Evolutionary conservation across 1,139 yeast genomes (phyloP).

Genomic region (Eremothecium cymbalariae): DNA sequence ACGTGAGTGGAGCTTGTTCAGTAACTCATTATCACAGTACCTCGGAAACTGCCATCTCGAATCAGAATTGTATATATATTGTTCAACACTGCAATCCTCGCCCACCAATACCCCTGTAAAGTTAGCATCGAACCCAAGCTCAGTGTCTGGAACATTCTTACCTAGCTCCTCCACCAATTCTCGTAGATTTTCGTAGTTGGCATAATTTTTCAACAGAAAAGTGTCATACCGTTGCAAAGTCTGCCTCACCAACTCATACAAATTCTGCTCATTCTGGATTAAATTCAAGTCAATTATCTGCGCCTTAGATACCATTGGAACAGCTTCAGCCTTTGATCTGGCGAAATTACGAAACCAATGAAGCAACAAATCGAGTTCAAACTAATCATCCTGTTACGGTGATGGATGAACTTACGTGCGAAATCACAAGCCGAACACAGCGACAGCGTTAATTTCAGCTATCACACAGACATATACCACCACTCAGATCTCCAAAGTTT

Average conservation of each 20-base stretch:
- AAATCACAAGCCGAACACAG: too few species aligned
- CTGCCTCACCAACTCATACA: slow-evolving; percentile 19
- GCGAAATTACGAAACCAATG: neutral
- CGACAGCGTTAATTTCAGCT: too few species aligned
- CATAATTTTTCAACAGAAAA: slow-evolving; percentile 27
- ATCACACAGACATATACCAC: too few species aligned
- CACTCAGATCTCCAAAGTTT: too few species aligned
- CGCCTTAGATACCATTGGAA: slow-evolving; percentile 3
- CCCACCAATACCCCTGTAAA: slow-evolving; percentile 23
- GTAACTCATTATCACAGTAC: slow-evolving; percentile 7
- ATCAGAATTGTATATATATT: slow-evolving; percentile 23
- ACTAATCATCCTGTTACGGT: too few species aligned
- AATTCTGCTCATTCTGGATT: slow-evolving; percentile 20
- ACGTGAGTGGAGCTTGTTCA: slow-evolving; percentile 15
- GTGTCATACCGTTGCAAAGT: slow-evolving; percentile 22
- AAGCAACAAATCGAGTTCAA: neutral
- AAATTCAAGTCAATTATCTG: slow-evolving; percentile 21
- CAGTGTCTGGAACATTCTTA: slow-evolving; percentile 9
- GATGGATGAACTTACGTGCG: too few species aligned
- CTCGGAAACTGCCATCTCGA: slow-evolving; percentile 13
- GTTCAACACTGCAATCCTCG: slow-evolving; percentile 20
- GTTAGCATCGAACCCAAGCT: slow-evolving; percentile 24
- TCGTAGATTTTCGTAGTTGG: slow-evolving; percentile 19
- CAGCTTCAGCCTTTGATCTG: too few species aligned
- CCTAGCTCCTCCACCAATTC: slow-evolving; percentile 10